These are phyloP conservation scores for Boletus tylopilopsis DNA, from an alignment of 768 basidiomycete species.

Conservation along the genomic window DNA sequence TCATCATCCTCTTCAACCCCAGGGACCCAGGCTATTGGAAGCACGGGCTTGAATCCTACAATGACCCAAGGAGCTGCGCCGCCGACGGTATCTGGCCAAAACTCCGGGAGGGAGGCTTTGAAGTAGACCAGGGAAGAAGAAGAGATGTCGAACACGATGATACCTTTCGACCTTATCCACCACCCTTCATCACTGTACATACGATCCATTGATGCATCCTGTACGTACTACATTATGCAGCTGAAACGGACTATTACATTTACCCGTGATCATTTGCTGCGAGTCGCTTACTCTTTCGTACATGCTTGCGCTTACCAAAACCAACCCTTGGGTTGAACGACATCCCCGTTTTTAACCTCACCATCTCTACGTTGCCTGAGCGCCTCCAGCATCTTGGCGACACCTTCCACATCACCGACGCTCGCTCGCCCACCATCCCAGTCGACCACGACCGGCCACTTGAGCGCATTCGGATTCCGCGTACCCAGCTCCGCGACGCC, in stretches of 20 bases:
- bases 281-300: too few species aligned
- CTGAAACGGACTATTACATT: too few species aligned
- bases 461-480: constrained; percentile 57
- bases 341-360: constrained; percentile 43
- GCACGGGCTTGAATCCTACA: too few species aligned
- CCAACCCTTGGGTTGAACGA: constrained; percentile 52
- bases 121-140: neutral
- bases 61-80: neutral
- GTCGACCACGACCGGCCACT: constrained; percentile 80
- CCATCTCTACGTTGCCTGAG: constrained; percentile 67
- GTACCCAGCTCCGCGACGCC: constrained; percentile 48
- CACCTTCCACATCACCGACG: constrained; percentile 66
- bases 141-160: neutral
- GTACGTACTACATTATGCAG: too few species aligned
- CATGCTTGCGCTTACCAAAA: constrained; percentile 34
- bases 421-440: constrained; percentile 65
- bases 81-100: neutral
- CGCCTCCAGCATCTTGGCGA: constrained; percentile 61
- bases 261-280: too few species aligned
- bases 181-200: neutral
- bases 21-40: neutral
- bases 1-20: neutral
- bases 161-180: neutral
- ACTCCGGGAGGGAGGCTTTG: neutral
- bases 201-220: neutral